Conservation (phyloP, 78 protist species). For the Polysphondylium violaceum region DNA sequence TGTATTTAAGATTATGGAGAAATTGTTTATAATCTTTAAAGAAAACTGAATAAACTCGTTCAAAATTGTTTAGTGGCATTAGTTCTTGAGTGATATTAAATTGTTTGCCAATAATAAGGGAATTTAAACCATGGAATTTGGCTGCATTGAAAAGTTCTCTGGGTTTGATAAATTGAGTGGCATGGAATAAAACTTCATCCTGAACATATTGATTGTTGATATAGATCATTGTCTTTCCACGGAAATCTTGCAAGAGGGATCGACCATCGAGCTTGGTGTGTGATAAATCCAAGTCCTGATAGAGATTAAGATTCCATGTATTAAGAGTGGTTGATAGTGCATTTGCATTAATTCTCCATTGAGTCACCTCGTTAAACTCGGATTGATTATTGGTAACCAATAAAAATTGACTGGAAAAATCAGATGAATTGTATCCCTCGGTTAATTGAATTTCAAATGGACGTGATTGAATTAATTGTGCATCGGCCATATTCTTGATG, state of each 20-base stretch:
- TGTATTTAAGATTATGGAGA: slow-evolving; percentile 1
- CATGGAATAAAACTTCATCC: slow-evolving; percentile 39
- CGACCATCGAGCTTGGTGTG: slow-evolving; percentile 37
- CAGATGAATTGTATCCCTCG: slow-evolving; percentile 30
- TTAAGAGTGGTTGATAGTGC: slow-evolving; percentile 17
- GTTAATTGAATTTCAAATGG: slow-evolving; percentile 72
- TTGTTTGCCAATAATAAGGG: slow-evolving; percentile 17
- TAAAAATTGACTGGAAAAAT: slow-evolving; percentile 19
- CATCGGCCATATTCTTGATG: slow-evolving; percentile 55
- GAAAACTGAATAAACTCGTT: not conserved
- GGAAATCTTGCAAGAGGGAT: slow-evolving; percentile 30
- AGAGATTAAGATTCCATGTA: slow-evolving; percentile 60
- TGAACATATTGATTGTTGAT: slow-evolving; percentile 43
- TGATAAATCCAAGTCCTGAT: slow-evolving; percentile 24
- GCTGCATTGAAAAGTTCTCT: slow-evolving; percentile 61
- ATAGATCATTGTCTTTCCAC: slow-evolving; percentile 39
- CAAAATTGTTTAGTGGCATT: slow-evolving; percentile 9
- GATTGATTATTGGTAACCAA: slow-evolving; percentile 52
- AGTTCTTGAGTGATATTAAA: not conserved
- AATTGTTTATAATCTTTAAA: slow-evolving; percentile 34
- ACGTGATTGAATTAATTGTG: slow-evolving; percentile 56
- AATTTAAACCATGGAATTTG: slow-evolving; percentile 50
- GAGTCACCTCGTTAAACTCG: slow-evolving; percentile 43
- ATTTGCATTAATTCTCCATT: slow-evolving; percentile 15
- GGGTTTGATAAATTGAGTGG: slow-evolving; percentile 14